Conservation (phyloP, 2,329 filamentous ascomycete species). For the Tolypocladium sp. region DNA sequence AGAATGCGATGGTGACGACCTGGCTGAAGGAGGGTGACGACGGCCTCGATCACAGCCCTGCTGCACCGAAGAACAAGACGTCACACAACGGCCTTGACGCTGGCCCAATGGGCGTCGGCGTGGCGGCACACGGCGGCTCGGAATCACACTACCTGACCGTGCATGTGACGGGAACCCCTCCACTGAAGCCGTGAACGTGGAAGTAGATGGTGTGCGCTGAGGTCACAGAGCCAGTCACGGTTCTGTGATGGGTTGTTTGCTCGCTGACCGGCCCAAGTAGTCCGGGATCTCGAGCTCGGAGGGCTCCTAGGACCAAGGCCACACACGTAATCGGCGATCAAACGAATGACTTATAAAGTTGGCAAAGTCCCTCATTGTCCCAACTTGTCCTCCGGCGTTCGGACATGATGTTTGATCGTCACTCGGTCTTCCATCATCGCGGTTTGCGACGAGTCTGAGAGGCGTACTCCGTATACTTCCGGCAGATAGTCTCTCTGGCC, state of each 20-base stretch:
- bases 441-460: neutral
- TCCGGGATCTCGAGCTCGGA: neutral
- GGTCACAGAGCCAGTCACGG: neutral
- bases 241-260: neutral
- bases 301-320: neutral
- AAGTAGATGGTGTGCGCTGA: neutral
- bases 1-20: neutral
- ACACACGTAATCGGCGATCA: neutral
- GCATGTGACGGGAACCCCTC: neutral
- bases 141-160: neutral
- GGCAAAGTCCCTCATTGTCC: neutral
- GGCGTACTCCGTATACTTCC: neutral
- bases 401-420: neutral
- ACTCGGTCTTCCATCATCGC: neutral
- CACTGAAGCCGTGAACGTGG: neutral
- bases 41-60: neutral
- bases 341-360: neutral
- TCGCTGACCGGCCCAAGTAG: neutral
- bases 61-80: neutral
- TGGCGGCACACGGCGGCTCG: neutral
- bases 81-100: neutral
- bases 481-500: neutral
- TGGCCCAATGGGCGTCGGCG: neutral
- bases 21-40: neutral
- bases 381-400: neutral